Percentiles rank a stretch among this genome's conserved stretches.
These are phyloP conservation scores for Tephrocybe sp. DNA, from an alignment of 768 basidiomycete species.

Conservation along the genomic window DNA sequence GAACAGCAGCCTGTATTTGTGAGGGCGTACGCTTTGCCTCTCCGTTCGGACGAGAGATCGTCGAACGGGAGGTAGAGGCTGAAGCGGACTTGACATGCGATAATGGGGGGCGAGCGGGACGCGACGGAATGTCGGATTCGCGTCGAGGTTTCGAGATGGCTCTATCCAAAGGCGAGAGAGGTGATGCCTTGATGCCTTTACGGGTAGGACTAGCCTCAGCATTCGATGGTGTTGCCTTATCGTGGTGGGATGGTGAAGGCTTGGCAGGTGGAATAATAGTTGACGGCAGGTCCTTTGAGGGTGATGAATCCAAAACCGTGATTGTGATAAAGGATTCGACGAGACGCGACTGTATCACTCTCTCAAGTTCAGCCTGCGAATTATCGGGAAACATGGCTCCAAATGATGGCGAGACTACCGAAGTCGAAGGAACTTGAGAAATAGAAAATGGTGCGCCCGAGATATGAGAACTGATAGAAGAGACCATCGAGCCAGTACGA, in stretches of 20 bases:
- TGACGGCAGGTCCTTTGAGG: background rate
- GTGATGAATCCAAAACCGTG: conserved; percentile 32
- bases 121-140: conserved; percentile 18
- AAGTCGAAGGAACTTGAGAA: conserved; percentile 17
- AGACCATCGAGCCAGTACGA: conserved; percentile 55
- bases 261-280: conserved; percentile 1
- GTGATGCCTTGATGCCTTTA: conserved; percentile 19
- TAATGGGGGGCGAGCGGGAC: conserved; percentile 9
- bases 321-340: conserved; percentile 78
- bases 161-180: conserved; percentile 23
- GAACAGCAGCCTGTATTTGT: conserved; percentile 15
- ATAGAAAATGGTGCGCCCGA: conserved; percentile 20
- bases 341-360: conserved; percentile 67
- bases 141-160: conserved; percentile 18
- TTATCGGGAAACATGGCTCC: conserved; percentile 49
- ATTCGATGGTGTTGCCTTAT: conserved; percentile 16
- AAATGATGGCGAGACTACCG: conserved; percentile 23
- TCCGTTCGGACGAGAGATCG: conserved; percentile 21
- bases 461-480: conserved; percentile 40
- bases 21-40: conserved; percentile 15
- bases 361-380: conserved; percentile 70
- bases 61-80: no score
- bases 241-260: background rate
- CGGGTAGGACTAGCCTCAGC: conserved; percentile 14
- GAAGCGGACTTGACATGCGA: conserved; percentile 28